Conservation (phyloP, 2,329 filamentous ascomycete species). For the Diplocarpon rosae region DNA sequence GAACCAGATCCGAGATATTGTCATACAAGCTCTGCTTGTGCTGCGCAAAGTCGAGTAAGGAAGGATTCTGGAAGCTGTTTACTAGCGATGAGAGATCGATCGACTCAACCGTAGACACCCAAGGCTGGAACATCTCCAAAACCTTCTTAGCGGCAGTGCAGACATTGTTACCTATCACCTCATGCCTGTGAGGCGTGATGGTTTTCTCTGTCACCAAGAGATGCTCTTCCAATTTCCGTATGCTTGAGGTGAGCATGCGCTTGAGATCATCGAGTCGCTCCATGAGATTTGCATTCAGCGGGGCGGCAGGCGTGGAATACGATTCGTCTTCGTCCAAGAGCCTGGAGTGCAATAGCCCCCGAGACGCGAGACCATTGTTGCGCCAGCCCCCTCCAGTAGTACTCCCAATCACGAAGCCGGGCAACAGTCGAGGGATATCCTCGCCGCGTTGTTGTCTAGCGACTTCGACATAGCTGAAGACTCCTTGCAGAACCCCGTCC, state of each 20-base stretch:
- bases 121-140: slow-evolving; percentile 82
- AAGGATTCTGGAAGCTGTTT: slow-evolving; percentile 70
- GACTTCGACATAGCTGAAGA: slow-evolving; percentile 91
- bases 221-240: slow-evolving; percentile 79
- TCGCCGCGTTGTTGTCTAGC: slow-evolving; percentile 88
- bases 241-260: slow-evolving; percentile 71
- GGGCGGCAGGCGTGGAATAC: slow-evolving; percentile 56
- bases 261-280: slow-evolving; percentile 80
- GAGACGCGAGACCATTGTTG: slow-evolving; percentile 52
- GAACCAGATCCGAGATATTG: slow-evolving; percentile 76
- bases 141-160: slow-evolving; percentile 70
- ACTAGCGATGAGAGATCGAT: slow-evolving; percentile 76
- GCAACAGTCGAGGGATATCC: slow-evolving; percentile 82
- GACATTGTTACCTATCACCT: slow-evolving; percentile 69
- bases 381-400: slow-evolving; percentile 81
- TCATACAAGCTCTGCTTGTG: slow-evolving; percentile 95
- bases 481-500: slow-evolving; percentile 87
- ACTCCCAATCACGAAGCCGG: slow-evolving; percentile 85
- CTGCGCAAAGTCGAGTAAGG: slow-evolving; percentile 74
- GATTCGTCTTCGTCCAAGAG: slow-evolving; percentile 78
- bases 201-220: slow-evolving; percentile 70
- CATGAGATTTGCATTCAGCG: slow-evolving; percentile 66
- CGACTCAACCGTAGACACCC: slow-evolving; percentile 82
- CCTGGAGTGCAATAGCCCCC: slow-evolving; percentile 66
- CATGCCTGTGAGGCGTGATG: slow-evolving; percentile 67